Base-by-base conservation (phyloP, 805 yeast genomes). In the Candida oleophila region DNA sequence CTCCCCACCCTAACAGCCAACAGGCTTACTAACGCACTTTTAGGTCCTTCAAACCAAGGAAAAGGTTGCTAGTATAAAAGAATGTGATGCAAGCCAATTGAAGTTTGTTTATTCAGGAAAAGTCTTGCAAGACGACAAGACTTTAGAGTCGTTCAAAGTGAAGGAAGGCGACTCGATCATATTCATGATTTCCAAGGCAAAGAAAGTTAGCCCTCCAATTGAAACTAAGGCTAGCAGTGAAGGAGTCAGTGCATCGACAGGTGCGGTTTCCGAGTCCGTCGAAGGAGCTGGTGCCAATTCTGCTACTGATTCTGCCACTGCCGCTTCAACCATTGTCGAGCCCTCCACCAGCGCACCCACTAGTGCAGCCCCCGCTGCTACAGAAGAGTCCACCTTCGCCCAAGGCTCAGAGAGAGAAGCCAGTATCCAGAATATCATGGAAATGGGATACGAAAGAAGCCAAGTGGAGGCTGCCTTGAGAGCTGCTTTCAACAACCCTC, bases 401-500 rank as follows among this genome's bases (percentile, higher is more conserved):
- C 80, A 82, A 28, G 97, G 97, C 11, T 65, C 78, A 35, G 84
- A 84, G 49, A 80, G 96, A 55, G 89, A 87, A 57, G 80, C 83
- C 25, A 88, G 95, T 30, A 80, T 92, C 48, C 77, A 75, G 49
- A 85, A 85, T 61, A 90, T 94, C 65, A 80, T 90, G 83, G 97
- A 89, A 55, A 90, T 94, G 97, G 99, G 99, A 7, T 94, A 90
- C 62, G 89, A 86, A 43, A 82, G 96, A 56, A 78, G 81, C 15
- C 88, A 89, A 62, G 97, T 89, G 21, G 95, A 89, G 68, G 80
- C 82, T 40, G 99, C 99, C 0, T 72, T 94, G 63, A 82, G 95
- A 56, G 96, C 96, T 14, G 98, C 99, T 1, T 94, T 83, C 72
- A 92, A 92, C 70, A 91, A 94, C 68, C 98, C 99, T 18, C 98